Percentiles rank a stretch among this genome's conserved stretches.
Conservation (phyloP, 2,329 filamentous ascomycete species). For the Aspergillus latus region DNA sequence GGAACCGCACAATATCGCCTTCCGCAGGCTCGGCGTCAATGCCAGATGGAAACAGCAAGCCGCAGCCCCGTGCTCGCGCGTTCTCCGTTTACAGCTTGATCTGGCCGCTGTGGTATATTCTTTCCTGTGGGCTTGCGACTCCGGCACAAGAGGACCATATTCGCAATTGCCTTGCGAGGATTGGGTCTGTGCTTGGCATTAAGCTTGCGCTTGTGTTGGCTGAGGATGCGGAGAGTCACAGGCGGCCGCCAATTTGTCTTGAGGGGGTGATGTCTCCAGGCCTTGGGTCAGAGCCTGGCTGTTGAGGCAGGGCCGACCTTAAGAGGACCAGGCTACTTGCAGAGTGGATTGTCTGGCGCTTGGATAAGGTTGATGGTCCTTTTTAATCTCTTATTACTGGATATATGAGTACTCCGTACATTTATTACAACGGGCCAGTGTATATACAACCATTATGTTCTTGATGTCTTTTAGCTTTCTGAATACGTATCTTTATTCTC, state of each 20-base stretch:
- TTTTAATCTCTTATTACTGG: too few species aligned
- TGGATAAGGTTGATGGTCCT: too few species aligned
- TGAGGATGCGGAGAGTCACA: slow-evolving; percentile 1
- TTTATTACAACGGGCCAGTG: too few species aligned
- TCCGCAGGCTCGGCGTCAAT: neutral
- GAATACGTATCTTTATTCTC: too few species aligned
- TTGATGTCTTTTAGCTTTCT: too few species aligned
- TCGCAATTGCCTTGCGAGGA: slow-evolving; percentile 25
- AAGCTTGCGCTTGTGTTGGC: slow-evolving; percentile 35
- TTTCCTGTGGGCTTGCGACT: slow-evolving; percentile 35
- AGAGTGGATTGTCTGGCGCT: too few species aligned
- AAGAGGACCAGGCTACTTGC: too few species aligned
- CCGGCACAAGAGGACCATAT: slow-evolving; percentile 31
- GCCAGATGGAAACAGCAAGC: neutral
- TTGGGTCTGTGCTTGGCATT: slow-evolving; percentile 37
- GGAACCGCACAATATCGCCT: slow-evolving; percentile 23
- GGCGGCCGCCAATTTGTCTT: neutral
- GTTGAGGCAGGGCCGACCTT: neutral
- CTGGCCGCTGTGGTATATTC: slow-evolving; percentile 41
- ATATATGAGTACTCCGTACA: too few species aligned
- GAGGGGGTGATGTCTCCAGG: neutral
- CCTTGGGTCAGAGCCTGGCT: neutral
- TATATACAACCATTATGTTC: too few species aligned
- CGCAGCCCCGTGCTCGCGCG: slow-evolving; percentile 28
- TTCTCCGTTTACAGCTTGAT: slow-evolving; percentile 35